Evolutionary conservation across 192 early-diverging fungal genomes (phyloP), one percentile per base, ranked within the genome.

Genomic region (Paraglomus brasilianum): DNA sequence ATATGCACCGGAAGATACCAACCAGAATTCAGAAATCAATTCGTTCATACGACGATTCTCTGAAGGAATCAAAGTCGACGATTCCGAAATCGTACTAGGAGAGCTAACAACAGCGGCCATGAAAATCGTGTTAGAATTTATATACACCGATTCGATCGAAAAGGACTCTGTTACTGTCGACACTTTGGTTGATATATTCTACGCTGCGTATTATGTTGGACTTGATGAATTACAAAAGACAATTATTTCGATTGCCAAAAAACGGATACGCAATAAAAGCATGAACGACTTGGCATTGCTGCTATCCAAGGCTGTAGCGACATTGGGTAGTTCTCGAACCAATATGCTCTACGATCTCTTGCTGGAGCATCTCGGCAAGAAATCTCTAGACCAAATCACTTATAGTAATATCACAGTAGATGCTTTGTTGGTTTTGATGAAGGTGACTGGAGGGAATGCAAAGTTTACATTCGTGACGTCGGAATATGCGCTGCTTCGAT

Each of bases 101-200:
- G 41, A 14, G 8, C 10, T 63, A 8, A 45, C 43, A 22, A 17
- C 61, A 22, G 43, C 61, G 4, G 61, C 14, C 11, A 63, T 63
- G 61, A 14, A 63, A 63, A 11, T 63, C 9, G 30, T 63, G 8
- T 19, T 63, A 8, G 61, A 63, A 45, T 63, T 43, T 24, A 63
- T 63, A 46, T 63, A 63, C 30, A 63, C 61, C 15, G 61, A 45
- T 14, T 5, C 11, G 15, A 47, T 63, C 9, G 19, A 14, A n/a
- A 24, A 47, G 46, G n/a, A 47, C 9, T 42, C 61, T 22, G 22
- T 42, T 1, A 21, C 17, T 11, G 14, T 45, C 39, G 40, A 43
- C 19, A 45, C 36, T 46, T 3, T 30, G 3, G 17, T 45, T 45
- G 36, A 45, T 21, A 22, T 56, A 19, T 56, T 17, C 21, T 4